Base-by-base conservation (phyloP, 169 alveolate species). In the Cyclospora cayetanensis region DNA sequence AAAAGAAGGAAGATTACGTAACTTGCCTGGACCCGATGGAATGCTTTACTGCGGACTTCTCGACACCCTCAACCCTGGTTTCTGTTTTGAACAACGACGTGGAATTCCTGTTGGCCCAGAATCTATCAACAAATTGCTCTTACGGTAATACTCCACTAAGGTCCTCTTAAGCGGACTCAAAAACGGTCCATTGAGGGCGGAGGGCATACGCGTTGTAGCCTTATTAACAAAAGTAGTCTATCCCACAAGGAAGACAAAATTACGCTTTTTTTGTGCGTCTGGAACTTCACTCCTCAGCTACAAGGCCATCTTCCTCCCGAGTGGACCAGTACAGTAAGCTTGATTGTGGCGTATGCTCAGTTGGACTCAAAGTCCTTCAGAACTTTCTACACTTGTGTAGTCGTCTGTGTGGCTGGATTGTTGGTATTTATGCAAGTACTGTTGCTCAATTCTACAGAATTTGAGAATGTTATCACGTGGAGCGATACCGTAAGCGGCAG, bases 281-380 rank as follows among this genome's bases (percentile, higher is more conserved):
- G 74, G n/a, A 39, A 80, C 76, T 80, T 1, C 31, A 11, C 18
- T 3, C 39, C 37, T 53, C 90, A 80, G 90, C 5, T 22, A 5
- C 39, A 1, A 80, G 70, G 41, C 53, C 76, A 15, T 22, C 60
- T 29, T 50, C 70, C 22, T 34, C 86, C 5, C 90, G 52, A 35
- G 60, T 9, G 12, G 74, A 41, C 20, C 55, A 80, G 53, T 52
- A 80, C 76, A 4, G 90, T 80, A 66, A 80, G 90, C 60, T 34
- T n/a, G n/a, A n/a, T n/a, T n/a, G n/a, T n/a, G n/a, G n/a, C n/a
- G n/a, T n/a, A n/a, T n/a, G n/a, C n/a, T n/a, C n/a, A n/a, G n/a
- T n/a, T n/a, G n/a, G n/a, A n/a, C n/a, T n/a, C n/a, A n/a, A n/a
- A n/a, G n/a, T n/a, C n/a, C n/a, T n/a, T n/a, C n/a, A n/a, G n/a